These are phyloP conservation scores for Penicillium sclerotigenum DNA, from an alignment of 2,329 filamentous ascomycete species.

Conservation along the genomic window DNA sequence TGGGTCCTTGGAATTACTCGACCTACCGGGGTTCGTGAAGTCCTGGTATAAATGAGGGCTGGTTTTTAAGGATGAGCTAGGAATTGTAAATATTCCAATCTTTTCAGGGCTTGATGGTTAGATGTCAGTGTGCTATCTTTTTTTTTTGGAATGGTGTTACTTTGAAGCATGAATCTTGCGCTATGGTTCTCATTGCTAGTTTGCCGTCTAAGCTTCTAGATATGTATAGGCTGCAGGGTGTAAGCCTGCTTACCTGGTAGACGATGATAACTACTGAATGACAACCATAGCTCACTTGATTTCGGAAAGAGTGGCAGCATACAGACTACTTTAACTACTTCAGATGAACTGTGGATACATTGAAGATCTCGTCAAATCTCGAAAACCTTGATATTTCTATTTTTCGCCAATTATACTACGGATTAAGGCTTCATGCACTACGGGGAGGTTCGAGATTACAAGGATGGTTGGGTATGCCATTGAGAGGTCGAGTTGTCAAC, in stretches of 20 bases:
- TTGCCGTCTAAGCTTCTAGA: not conserved
- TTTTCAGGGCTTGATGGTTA: not conserved
- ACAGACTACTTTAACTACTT: not conserved
- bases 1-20: slow-evolving; percentile 52
- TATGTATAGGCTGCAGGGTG: not conserved
- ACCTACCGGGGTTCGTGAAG: slow-evolving; percentile 47
- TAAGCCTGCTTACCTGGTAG: not conserved
- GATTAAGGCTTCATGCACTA: not conserved
- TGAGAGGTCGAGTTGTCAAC: not conserved
- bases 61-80: not conserved
- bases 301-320: not conserved
- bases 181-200: not conserved
- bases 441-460: not conserved
- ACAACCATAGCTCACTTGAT: not conserved
- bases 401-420: not conserved
- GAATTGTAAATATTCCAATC: not conserved
- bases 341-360: not conserved
- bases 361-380: not conserved
- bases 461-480: not conserved
- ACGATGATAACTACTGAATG: not conserved
- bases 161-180: not conserved
- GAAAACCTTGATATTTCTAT: not conserved
- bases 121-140: not conserved
- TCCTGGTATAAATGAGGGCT: not conserved
- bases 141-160: not conserved